Percentiles rank a stretch among this genome's conserved stretches.
Evolutionary conservation across 768 basidiomycete genomes (phyloP).

Genomic region (Porphyrellus cyaneotinctus): DNA sequence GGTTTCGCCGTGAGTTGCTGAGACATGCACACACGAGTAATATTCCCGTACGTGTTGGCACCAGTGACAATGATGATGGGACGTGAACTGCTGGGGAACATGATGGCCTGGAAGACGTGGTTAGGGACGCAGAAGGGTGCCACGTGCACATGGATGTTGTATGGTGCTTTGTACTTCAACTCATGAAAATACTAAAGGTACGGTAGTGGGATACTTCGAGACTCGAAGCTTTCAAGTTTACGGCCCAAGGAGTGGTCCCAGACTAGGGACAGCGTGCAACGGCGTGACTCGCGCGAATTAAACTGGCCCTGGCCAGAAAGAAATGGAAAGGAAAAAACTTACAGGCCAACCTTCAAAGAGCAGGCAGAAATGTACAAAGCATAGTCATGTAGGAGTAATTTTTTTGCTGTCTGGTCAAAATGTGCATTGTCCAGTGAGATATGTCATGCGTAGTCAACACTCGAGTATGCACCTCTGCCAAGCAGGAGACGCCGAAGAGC

Average conservation of each 20-base stretch:
- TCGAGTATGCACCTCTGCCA: neutral
- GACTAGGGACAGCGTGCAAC: too few relatives aligned
- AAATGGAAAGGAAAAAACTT: neutral
- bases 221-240: too few relatives aligned
- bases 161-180: too few relatives aligned
- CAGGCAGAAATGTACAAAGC: neutral
- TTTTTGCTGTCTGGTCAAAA: neutral
- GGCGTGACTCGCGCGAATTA: neutral
- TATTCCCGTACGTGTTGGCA: slow-evolving; percentile 53
- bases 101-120: slow-evolving; percentile 4
- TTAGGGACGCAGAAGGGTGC: neutral
- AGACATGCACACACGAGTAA: neutral
- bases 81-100: slow-evolving; percentile 25
- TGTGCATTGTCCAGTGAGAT: slow-evolving; percentile 1
- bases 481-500: neutral
- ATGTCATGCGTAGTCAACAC: slow-evolving; percentile 1
- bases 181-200: too few relatives aligned
- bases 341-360: neutral
- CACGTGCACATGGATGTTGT: too few relatives aligned
- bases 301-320: neutral
- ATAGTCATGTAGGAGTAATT: too few relatives aligned
- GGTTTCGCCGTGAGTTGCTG: slow-evolving; percentile 22
- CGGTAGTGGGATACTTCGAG: too few relatives aligned
- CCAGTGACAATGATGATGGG: slow-evolving; percentile 67
- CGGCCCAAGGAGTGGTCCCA: too few relatives aligned